Conservation (phyloP, 139 green algal species). For the Desmodesmus armatus region DNA sequence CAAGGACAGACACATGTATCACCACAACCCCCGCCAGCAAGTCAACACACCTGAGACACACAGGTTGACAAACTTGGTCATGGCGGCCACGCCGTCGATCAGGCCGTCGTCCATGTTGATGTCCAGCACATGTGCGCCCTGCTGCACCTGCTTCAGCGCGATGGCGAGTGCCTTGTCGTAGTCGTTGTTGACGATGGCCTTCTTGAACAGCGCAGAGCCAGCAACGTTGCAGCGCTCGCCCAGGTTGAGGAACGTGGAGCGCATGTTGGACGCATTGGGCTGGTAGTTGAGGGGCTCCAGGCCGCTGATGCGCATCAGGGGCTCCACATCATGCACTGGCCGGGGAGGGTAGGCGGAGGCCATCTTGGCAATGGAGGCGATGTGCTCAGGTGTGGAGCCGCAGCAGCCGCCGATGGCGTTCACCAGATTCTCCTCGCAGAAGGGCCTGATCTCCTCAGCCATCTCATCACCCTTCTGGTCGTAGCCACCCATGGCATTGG, state of each 20-base stretch:
- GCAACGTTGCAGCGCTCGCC: constrained; percentile 99
- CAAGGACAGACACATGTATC: too few relatives aligned
- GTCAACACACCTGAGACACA: constrained; percentile 80
- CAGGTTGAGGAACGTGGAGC: constrained; percentile 95
- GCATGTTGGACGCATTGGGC: constrained; percentile 79
- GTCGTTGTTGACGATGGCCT: constrained; percentile 94
- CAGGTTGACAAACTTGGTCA: constrained; percentile 98
- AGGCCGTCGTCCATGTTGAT: constrained; percentile 99
- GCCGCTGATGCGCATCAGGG: constrained; percentile 90
- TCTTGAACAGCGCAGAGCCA: constrained; percentile 96
- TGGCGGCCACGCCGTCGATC: constrained; percentile 95
- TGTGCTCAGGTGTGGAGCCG: constrained; percentile 93
- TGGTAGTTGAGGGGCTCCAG: constrained; percentile 96
- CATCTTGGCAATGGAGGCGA: constrained; percentile 82
- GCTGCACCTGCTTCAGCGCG: constrained; percentile 88
- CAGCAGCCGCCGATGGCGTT: constrained; percentile 98
- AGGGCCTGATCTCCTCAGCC: constrained; percentile 92
- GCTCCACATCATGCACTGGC: constrained; percentile 61
- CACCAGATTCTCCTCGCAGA: constrained; percentile 89
- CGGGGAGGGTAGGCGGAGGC: constrained; percentile 76
- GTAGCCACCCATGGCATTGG: constrained; percentile 98
- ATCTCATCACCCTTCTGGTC: constrained; percentile 95
- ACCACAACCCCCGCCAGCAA: too few relatives aligned
- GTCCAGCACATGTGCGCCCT: constrained; percentile 94
- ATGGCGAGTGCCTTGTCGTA: constrained; percentile 97